Evolutionary conservation across 257 asterid genomes (phyloP), one percentile per base, ranked within the genome.

Genomic region (Avicennia marina): DNA sequence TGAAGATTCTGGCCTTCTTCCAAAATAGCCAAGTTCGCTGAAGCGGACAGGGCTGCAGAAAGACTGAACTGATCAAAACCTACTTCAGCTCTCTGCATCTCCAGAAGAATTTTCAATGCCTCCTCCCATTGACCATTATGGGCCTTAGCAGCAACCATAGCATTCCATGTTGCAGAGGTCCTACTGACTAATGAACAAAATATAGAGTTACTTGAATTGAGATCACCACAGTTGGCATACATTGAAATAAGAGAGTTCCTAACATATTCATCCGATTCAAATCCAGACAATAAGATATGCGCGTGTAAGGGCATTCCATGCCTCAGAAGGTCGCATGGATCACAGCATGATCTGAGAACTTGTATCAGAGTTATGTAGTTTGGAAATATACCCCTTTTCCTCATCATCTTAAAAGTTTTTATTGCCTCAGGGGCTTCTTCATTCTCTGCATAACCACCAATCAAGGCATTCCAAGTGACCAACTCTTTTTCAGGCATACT

Each of bases 141-240:
- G 64, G 85, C 80, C 65, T 71, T 79, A 32, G 95, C 97, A 52
- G 95, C 89, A 62, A 89, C 82, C 85, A 85, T 79, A 51, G 94
- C 81, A 66, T 72, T 81, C 96, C 96, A 89, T 56, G 85, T 76
- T 59, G 81, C 95, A 33, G 77, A 53, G 15, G 85, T 75, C 57
- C 64, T 75, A 67, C 58, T 56, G 19, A 65, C 65, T 47, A 81
- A 69, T 20, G 72, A 60, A 49, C 68, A 44, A 62, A 86, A 89
- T 42, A 89, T 81, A 19, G 61, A 67, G 52, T 64, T 72, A 54
- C 97, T 83, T 34, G 94, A 83, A 59, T 36, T 36, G 17, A 89
- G 79, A 80, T 86, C 94, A 18, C 89, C 89, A 64, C 95, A 86
- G 70, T 83, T 74, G 32, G 91, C 94, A 66, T 89, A 89, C 94